These are phyloP conservation scores for Lunularia cruciata DNA, from an alignment of 225 moss, liverwort and hornwort genomes.

Conservation along the genomic window DNA sequence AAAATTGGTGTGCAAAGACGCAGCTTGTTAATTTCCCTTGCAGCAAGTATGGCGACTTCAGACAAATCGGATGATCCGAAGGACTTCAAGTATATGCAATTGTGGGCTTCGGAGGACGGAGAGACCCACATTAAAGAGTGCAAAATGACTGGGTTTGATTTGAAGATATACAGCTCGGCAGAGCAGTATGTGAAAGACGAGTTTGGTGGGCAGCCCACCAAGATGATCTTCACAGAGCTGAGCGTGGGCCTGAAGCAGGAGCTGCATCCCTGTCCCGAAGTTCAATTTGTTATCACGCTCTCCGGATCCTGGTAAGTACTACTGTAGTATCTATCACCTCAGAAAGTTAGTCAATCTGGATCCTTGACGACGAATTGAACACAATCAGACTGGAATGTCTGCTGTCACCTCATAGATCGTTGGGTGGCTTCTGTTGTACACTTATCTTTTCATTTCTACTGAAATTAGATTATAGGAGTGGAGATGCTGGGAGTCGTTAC, in stretches of 20 bases:
- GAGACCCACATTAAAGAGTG: conserved; percentile 74
- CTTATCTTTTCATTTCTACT: too few relatives aligned
- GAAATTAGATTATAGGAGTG: too few relatives aligned
- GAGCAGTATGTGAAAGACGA: conserved; percentile 69
- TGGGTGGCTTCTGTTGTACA: too few relatives aligned
- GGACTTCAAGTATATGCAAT: conserved; percentile 72
- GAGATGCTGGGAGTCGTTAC: too few relatives aligned
- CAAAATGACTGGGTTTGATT: conserved; percentile 65
- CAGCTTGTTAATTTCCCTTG: too few relatives aligned
- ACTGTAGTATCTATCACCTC: too few relatives aligned
- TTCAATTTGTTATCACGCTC: conserved; percentile 88
- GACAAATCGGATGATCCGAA: conserved; percentile 44
- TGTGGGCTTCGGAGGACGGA: conserved; percentile 67
- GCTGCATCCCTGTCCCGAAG: conserved; percentile 72
- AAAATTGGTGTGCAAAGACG: too few relatives aligned
- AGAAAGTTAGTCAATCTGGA: too few relatives aligned
- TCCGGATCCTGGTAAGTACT: conserved; percentile 76
- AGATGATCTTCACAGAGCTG: conserved; percentile 74
- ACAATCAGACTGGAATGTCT: too few relatives aligned
- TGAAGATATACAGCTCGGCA: conserved; percentile 55
- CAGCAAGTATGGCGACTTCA: conserved; percentile 15
- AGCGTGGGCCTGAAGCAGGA: conserved; percentile 73
- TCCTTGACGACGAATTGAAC: too few relatives aligned
- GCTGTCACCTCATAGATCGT: too few relatives aligned
- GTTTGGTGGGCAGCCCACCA: conserved; percentile 64